Base-by-base conservation (phyloP, 768 basidiomycete species). In the Tulasnella sp. region DNA sequence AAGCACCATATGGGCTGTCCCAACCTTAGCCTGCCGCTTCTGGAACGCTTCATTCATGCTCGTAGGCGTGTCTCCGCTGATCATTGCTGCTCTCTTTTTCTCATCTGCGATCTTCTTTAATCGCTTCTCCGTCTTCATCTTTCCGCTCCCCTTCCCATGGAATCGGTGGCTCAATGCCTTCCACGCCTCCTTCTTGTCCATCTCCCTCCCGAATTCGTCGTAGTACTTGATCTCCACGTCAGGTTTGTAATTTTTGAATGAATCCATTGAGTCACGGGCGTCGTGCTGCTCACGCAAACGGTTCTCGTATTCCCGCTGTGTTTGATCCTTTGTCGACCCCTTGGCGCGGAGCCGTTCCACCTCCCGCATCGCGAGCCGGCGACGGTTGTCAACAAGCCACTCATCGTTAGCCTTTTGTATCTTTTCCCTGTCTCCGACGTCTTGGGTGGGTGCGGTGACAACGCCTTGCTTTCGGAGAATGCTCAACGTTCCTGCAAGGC, bases 81-180 rank as follows among this genome's bases (percentile, higher is more conserved):
- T 82, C 92, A 97, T 97, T 9, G 92, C 87, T 60, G 82, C 81
- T 68, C 91, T 80, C 76, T 96, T 97, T 70, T 86, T 82, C 75
- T 99, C 96, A 66, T 98, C 93, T n/a, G 84, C 88, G 63, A 98
- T 97, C 75, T 87, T 92, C 80, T 93, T 92, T 64, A 97, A 67
- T 62, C 91, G 79, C 71, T 97, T 97, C 76, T 97, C 94, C 22
- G 86, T 92, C 79, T 98, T 98, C 81, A 87, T 89, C 74, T 85
- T 88, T 10, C 96, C 96, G 0, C 88, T 89, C 1, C 91, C 91
- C 71, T 98, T 97, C 34, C 96, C 96, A 65, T 99, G 96, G 81
- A 99, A 98, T 68, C 90, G 88, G 70, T 99, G 96, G 45, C 89
- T 92, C 44, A 99, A 74, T 17, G 92, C 90, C 73, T 97, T 97